phyloP scores from a whole-genome alignment of 495 filamentous ascomycete species.

The Acidomyces sp. region DNA sequence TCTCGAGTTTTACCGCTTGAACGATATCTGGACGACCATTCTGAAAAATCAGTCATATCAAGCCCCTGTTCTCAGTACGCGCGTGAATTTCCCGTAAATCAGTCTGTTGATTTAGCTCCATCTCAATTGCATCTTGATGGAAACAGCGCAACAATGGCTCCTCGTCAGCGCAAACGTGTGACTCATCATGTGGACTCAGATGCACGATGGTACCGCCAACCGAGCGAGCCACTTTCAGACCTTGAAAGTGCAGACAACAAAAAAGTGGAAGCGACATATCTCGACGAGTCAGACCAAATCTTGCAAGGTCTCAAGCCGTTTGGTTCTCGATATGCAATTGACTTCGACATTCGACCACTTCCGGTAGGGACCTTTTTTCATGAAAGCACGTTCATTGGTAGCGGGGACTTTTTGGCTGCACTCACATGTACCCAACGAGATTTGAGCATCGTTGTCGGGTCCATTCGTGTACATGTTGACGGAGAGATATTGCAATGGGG shows the following conservation, averaged over 20 bases:
- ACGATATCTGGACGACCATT: slow-evolving; percentile 1
- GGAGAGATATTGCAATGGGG: slow-evolving; percentile 17
- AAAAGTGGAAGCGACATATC: slow-evolving; percentile 8
- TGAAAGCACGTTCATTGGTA: slow-evolving; percentile 60
- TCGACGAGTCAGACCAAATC: too few species aligned
- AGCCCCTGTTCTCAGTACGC: too few species aligned
- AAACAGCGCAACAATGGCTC: background rate
- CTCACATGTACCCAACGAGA: slow-evolving; percentile 29
- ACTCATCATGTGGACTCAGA: slow-evolving; percentile 24
- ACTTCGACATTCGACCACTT: slow-evolving; percentile 62
- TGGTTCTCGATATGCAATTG: slow-evolving; percentile 56
- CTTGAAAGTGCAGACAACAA: background rate
- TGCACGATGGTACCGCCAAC: slow-evolving; percentile 26
- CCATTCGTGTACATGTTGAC: slow-evolving; percentile 19
- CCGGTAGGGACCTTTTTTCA: slow-evolving; percentile 61
- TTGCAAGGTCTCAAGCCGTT: slow-evolving; percentile 41
- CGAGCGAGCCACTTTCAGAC: slow-evolving; percentile 25
- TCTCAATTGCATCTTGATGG: background rate
- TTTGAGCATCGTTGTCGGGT: slow-evolving; percentile 27
- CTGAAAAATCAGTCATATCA: too few species aligned
- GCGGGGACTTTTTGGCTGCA: slow-evolving; percentile 41
- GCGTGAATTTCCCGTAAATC: too few species aligned
- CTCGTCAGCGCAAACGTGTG: slow-evolving; percentile 19
- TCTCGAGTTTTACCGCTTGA: slow-evolving; percentile 3
- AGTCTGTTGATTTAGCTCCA: too few species aligned